Evolutionary conservation across 2,329 filamentous ascomycete genomes (phyloP).

Genomic region (Dactylella cylindrospora): DNA sequence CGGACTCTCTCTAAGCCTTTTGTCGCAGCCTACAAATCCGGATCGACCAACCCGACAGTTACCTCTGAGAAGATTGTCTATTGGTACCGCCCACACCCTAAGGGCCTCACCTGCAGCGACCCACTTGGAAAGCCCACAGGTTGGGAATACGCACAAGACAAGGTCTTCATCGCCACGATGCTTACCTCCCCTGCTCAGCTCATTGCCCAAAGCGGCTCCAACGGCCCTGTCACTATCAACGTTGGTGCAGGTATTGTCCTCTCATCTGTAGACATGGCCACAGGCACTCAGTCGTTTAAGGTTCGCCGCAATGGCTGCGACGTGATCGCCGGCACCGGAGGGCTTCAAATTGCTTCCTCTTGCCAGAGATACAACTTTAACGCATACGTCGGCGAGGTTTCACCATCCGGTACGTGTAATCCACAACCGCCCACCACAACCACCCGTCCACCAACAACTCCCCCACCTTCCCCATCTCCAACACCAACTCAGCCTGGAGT

Average conservation of each 20-base stretch:
- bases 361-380: slow-evolving; percentile 51
- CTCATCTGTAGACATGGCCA: slow-evolving; percentile 50
- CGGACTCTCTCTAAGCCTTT: slow-evolving; percentile 57
- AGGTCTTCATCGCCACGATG: slow-evolving; percentile 51
- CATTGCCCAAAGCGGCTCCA: slow-evolving; percentile 49
- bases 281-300: slow-evolving; percentile 50
- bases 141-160: slow-evolving; percentile 43
- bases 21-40: slow-evolving; percentile 58
- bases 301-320: slow-evolving; percentile 47
- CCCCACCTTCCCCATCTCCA: slow-evolving; percentile 11
- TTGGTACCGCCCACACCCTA: slow-evolving; percentile 55
- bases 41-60: slow-evolving; percentile 50
- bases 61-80: slow-evolving; percentile 52
- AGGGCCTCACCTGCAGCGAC: slow-evolving; percentile 46
- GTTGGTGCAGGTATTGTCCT: slow-evolving; percentile 51
- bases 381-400: slow-evolving; percentile 50
- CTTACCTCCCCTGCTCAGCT: slow-evolving; percentile 49
- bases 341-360: slow-evolving; percentile 47
- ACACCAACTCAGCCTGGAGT: slow-evolving; percentile 37
- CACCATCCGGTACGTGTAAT: slow-evolving; percentile 32
- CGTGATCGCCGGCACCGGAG: slow-evolving; percentile 46
- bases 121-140: slow-evolving; percentile 46
- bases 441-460: slow-evolving; percentile 21
- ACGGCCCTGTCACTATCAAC: slow-evolving; percentile 46
- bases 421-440: slow-evolving; percentile 41